phyloP scores from a whole-genome alignment of 164 flowering plant species.

The Aristolochia contorta region DNA sequence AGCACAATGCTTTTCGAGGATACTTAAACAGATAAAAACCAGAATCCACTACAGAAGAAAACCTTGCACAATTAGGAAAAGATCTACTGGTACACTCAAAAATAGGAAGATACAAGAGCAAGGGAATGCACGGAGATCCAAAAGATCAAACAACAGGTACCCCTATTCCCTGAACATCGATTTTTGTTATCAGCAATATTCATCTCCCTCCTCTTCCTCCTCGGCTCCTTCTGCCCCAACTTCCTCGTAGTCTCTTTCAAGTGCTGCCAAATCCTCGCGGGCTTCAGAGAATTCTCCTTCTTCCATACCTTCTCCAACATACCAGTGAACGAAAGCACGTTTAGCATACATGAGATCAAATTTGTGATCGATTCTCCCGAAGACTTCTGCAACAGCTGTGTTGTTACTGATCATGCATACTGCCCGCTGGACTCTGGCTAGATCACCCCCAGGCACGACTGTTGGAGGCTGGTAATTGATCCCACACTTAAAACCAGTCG shows the following conservation, averaged over 20 bases:
- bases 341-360: slow-evolving; percentile 77
- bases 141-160: no score
- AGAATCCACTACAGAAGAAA: no score
- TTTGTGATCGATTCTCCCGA: slow-evolving; percentile 57
- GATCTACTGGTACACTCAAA: no score
- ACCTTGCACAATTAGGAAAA: no score
- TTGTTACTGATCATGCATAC: slow-evolving; percentile 93
- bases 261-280: slow-evolving; percentile 77
- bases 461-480: slow-evolving; percentile 77
- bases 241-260: slow-evolving; percentile 77
- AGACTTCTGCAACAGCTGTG: slow-evolving; percentile 79
- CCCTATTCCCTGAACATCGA: no score
- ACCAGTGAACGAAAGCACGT: slow-evolving; percentile 82
- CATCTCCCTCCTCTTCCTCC: slow-evolving; percentile 51
- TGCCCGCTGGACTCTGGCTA: slow-evolving; percentile 73
- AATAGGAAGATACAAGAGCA: no score
- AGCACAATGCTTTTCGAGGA: no score
- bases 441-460: slow-evolving; percentile 76
- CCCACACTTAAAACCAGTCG: slow-evolving; percentile 82
- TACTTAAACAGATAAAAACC: no score
- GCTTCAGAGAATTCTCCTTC: slow-evolving; percentile 88
- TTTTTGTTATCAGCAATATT: slow-evolving; percentile 24
- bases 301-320: slow-evolving; percentile 87
- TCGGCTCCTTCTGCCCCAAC: slow-evolving; percentile 65
- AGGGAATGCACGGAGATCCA: no score